Conservation (phyloP, 2,329 filamentous ascomycete genomes). For the Fusarium nematophilum region DNA sequence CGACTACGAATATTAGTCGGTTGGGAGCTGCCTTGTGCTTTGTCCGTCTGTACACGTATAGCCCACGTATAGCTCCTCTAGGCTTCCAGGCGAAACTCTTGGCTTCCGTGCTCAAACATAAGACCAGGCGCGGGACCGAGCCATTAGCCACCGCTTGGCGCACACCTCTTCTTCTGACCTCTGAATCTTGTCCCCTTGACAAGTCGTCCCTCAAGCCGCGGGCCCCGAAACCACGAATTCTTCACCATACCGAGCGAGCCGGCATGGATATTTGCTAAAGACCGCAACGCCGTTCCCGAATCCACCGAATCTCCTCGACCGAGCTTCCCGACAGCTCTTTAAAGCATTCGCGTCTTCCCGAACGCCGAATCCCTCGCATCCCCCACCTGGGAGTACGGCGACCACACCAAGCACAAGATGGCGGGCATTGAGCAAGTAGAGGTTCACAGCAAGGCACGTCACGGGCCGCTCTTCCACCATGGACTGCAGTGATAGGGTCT, state of each 20-base stretch:
- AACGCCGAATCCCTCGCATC: constrained; percentile 13
- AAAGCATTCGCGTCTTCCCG: constrained; percentile 1
- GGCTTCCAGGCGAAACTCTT: constrained; percentile 27
- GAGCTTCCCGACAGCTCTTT: constrained; percentile 18
- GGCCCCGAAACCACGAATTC: constrained; percentile 26
- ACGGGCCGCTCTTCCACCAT: neutral
- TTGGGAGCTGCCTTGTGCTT: constrained; percentile 36
- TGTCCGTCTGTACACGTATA: constrained; percentile 37
- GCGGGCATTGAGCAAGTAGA: constrained; percentile 96
- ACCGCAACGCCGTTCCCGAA: constrained; percentile 25
- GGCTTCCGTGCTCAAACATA: constrained; percentile 31
- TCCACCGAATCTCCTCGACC: constrained; percentile 3
- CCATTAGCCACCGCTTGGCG: constrained; percentile 30
- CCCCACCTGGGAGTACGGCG: constrained; percentile 5
- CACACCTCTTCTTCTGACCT: constrained; percentile 15
- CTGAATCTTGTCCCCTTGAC: constrained; percentile 28
- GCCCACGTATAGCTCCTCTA: constrained; percentile 31
- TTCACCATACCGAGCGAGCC: constrained; percentile 32
- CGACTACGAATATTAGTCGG: constrained; percentile 37
- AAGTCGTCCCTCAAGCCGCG: constrained; percentile 22
- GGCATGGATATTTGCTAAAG: constrained; percentile 38
- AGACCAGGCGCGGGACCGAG: constrained; percentile 20
- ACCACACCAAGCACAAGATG: constrained; percentile 63
- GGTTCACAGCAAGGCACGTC: constrained; percentile 91
- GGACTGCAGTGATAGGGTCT: neutral